These are phyloP conservation scores for Lachnellula willkommii DNA, from an alignment of 2,329 filamentous ascomycete genomes.

Conservation along the genomic window DNA sequence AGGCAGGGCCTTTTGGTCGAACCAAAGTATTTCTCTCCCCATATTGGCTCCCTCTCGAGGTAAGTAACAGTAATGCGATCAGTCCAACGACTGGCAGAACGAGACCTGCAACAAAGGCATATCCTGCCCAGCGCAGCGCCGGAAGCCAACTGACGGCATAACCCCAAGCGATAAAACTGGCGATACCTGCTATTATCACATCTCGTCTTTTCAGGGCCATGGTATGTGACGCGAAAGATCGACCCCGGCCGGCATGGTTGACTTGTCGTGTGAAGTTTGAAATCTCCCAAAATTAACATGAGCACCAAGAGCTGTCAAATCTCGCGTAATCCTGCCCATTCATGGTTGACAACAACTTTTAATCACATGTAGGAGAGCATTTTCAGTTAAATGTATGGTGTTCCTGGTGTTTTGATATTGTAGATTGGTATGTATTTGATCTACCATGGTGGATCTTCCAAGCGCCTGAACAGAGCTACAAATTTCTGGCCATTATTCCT, in stretches of 20 bases:
- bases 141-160: slow-evolving; percentile 79
- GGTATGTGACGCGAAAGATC: slow-evolving; percentile 28
- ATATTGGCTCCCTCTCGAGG: slow-evolving; percentile 48
- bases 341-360: neutral
- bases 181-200: slow-evolving; percentile 61
- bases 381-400: neutral
- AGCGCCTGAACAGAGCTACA: slow-evolving; percentile 78
- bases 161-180: slow-evolving; percentile 80
- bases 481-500: slow-evolving; percentile 88
- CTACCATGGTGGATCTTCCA: slow-evolving; percentile 57
- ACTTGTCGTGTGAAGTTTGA: slow-evolving; percentile 12
- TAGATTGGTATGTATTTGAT: slow-evolving; percentile 7
- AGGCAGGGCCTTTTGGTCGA: slow-evolving; percentile 47
- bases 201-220: slow-evolving; percentile 72
- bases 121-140: slow-evolving; percentile 73
- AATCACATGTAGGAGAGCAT: neutral
- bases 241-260: slow-evolving; percentile 28
- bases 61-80: slow-evolving; percentile 55
- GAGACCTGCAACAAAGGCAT: slow-evolving; percentile 72
- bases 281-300: neutral
- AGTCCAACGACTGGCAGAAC: slow-evolving; percentile 49
- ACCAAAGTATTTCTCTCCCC: slow-evolving; percentile 37
- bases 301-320: neutral
- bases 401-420: neutral
- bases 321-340: slow-evolving; percentile 4